Evolutionary conservation across 2,329 filamentous ascomycete species (phyloP).

Genomic region (Fusarium illudens): DNA sequence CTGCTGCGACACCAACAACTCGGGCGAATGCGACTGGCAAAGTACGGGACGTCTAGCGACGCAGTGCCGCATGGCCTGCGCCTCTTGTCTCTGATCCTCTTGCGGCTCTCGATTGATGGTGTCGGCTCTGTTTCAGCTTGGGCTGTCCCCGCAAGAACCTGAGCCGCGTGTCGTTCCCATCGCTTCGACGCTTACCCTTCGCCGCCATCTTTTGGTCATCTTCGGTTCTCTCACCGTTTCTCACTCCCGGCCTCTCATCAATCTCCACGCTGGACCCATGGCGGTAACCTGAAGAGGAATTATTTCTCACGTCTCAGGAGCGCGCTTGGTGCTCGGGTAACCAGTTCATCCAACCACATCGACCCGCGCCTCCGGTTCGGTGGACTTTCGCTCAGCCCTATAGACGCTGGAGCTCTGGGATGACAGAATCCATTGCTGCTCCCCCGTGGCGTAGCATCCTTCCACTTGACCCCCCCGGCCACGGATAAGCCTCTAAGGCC

Average conservation of each 20-base stretch:
- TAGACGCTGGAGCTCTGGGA: constrained; percentile 22
- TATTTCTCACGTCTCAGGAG: constrained; percentile 27
- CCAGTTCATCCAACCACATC: constrained; percentile 23
- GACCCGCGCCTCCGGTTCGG: constrained; percentile 19
- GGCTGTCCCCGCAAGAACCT: constrained; percentile 10
- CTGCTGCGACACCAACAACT: constrained; percentile 18
- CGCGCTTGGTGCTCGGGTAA: constrained; percentile 16
- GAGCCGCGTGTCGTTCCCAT: constrained; percentile 16
- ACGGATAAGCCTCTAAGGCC: constrained; percentile 34
- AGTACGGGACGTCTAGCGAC: constrained; percentile 7
- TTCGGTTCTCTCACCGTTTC: constrained; percentile 13
- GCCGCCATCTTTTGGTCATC: neutral
- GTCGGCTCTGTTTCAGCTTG: constrained; percentile 22
- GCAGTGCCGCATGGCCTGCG: constrained; percentile 20
- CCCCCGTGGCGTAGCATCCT: constrained; percentile 41
- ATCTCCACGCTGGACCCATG: constrained; percentile 30
- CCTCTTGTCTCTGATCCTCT: constrained; percentile 32
- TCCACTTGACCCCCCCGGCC: constrained; percentile 33
- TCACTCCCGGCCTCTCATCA: constrained; percentile 3
- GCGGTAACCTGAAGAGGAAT: constrained; percentile 24
- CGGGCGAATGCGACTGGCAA: constrained; percentile 5
- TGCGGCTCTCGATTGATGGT: constrained; percentile 19
- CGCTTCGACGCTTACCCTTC: constrained; percentile 15
- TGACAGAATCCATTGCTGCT: constrained; percentile 33
- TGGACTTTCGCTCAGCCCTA: constrained; percentile 42